phyloP scores from a whole-genome alignment of 352 stramenopile species.

The Blastocystis sp. region DNA sequence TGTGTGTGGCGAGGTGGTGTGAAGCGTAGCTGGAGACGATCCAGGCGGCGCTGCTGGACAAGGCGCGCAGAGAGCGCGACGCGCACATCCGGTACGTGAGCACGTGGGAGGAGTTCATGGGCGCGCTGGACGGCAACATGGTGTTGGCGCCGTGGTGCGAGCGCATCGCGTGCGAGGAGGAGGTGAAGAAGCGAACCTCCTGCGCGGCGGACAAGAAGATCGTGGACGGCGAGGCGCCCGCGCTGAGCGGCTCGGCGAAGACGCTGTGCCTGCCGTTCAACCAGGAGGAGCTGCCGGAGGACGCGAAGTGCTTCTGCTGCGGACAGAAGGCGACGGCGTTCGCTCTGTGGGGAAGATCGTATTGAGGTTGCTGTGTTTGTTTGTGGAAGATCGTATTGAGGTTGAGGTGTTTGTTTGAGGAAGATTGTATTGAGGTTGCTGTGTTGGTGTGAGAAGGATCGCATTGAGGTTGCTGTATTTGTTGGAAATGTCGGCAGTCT shows the following conservation, averaged over 20 bases:
- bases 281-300: slow-evolving; percentile 83
- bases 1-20: slow-evolving; percentile 1
- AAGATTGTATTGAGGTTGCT: neutral
- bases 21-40: slow-evolving; percentile 84
- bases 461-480: neutral
- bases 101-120: slow-evolving; percentile 97
- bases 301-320: slow-evolving; percentile 92
- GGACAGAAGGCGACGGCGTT: slow-evolving; percentile 89
- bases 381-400: neutral
- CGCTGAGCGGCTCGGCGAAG: slow-evolving; percentile 87
- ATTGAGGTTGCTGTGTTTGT: slow-evolving; percentile 74
- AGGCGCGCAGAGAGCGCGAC: slow-evolving; percentile 86
- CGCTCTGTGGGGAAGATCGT: slow-evolving; percentile 85
- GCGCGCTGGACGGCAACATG: slow-evolving; percentile 92
- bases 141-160: slow-evolving; percentile 91
- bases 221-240: slow-evolving; percentile 74
- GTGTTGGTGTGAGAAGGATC: neutral
- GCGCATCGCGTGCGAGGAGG: slow-evolving; percentile 84
- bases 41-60: slow-evolving; percentile 90
- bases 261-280: slow-evolving; percentile 97
- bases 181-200: slow-evolving; percentile 84
- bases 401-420: neutral
- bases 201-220: slow-evolving; percentile 76
- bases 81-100: slow-evolving; percentile 87
- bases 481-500: neutral